Evolutionary conservation across 306 rosid species (phyloP).

Genomic region (Acacia crassicarpa): DNA sequence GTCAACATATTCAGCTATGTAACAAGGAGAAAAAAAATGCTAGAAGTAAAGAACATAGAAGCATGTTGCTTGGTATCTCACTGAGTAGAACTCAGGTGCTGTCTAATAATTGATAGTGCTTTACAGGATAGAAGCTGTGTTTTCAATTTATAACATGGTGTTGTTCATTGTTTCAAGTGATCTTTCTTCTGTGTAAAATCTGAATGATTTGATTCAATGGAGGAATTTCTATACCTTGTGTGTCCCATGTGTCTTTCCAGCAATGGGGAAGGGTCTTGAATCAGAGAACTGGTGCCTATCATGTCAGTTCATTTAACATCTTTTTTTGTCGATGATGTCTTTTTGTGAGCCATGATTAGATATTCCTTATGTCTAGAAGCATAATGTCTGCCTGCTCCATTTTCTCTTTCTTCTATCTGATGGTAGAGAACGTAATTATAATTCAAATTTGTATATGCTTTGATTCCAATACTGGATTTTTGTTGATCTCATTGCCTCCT

Average conservation of each 20-base stretch:
- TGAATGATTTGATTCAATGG: slow-evolving; percentile 6
- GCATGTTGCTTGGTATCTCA: background rate
- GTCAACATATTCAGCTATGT: slow-evolving; percentile 21
- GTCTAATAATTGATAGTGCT: background rate
- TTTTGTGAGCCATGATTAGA: too few relatives aligned
- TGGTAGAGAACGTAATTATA: too few relatives aligned
- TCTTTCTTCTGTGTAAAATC: slow-evolving; percentile 11
- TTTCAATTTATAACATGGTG: background rate
- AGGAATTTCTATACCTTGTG: slow-evolving; percentile 13
- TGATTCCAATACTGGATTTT: too few relatives aligned
- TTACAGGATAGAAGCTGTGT: too few relatives aligned
- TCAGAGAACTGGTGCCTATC: too few relatives aligned
- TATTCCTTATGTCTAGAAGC: too few relatives aligned
- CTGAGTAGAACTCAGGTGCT: background rate
- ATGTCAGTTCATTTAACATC: too few relatives aligned
- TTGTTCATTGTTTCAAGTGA: slow-evolving; percentile 15
- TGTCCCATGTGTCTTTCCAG: slow-evolving; percentile 3
- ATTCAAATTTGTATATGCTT: too few relatives aligned
- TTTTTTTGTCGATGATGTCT: too few relatives aligned
- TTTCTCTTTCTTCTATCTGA: too few relatives aligned
- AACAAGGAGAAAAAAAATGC: background rate
- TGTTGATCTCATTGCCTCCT: too few relatives aligned
- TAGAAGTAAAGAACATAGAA: background rate
- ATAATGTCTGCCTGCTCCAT: too few relatives aligned
- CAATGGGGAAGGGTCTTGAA: background rate